Conservation (phyloP, 106 monocot genomes). For the Allium fistulosum region DNA sequence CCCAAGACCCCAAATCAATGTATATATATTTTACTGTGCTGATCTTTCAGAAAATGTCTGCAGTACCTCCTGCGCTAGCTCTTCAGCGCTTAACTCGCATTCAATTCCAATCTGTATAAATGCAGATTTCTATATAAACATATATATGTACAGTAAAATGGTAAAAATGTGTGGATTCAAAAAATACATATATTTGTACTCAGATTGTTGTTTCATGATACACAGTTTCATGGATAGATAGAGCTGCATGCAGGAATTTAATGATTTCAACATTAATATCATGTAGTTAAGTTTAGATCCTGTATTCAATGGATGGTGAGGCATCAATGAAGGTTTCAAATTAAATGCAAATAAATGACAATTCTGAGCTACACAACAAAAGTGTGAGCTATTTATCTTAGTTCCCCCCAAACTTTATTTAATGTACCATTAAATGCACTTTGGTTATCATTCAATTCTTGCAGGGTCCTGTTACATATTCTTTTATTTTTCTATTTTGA, state of each 20-base stretch:
- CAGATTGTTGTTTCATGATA: too few relatives aligned
- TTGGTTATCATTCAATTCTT: constrained; percentile 6
- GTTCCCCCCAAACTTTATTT: constrained; percentile 3
- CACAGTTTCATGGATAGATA: too few relatives aligned
- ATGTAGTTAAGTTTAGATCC: too few relatives aligned
- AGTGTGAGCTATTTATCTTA: constrained; percentile 1
- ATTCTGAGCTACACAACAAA: background rate
- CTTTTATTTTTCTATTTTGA: background rate
- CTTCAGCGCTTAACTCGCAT: constrained; percentile 90
- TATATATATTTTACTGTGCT: too few relatives aligned
- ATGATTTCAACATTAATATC: too few relatives aligned
- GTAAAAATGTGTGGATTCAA: too few relatives aligned
- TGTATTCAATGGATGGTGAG: too few relatives aligned
- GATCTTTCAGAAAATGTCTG: constrained; percentile 47
- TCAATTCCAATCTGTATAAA: constrained; percentile 83
- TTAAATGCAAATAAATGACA: background rate
- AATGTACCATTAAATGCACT: constrained; percentile 17
- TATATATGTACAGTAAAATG: background rate
- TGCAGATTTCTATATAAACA: background rate
- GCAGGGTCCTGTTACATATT: background rate
- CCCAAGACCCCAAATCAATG: too few relatives aligned
- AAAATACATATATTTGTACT: too few relatives aligned
- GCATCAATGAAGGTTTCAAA: too few relatives aligned
- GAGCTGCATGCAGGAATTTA: too few relatives aligned
- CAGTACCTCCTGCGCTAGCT: constrained; percentile 79